Evolutionary conservation across 164 flowering plant species (phyloP), one percentile per base, ranked within the genome.

Genomic region (Malania oleifera): DNA sequence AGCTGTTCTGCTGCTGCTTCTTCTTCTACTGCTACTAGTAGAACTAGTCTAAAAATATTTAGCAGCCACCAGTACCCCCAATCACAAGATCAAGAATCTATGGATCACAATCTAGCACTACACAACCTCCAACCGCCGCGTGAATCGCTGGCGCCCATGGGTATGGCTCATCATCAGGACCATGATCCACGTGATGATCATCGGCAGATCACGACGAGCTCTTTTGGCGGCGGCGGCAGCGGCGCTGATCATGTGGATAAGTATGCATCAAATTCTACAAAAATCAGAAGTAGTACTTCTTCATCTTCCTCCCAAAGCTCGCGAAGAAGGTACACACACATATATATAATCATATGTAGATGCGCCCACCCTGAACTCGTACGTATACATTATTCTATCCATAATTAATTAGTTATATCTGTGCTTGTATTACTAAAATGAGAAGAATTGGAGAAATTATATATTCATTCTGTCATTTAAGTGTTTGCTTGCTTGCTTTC

Each of bases 251-350:
- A 38, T 41, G 67, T 56, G 62, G 60, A 51, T 20, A 39, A 53
- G 26, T 68, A 29, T 10, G 59, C 7, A 20, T 40, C 77, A 13
- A 62, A 63, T 54, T 43, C 73, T 24, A 61, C 60, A n/a, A n/a
- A n/a, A n/a, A n/a, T n/a, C 43, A 58, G 58, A 34, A 56, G 53
- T 49, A 7, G 2, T 39, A 2, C 43, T 39, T 12, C 43, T 39
- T 0, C 43, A 10, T 67, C 77, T 0, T 52, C 70, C 15, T 51
- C 69, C 14, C 81, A 71, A 51, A 69, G 77, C 38, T 54, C 61
- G 2, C 60, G 83, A 56, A 73, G 71, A 66, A 71, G 83, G 88
- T 77, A 60, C 62, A 19, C 10, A 48, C 8, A 31, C 25, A 40
- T 40, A 40, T 40, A 40, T 11, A 14, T 14, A 4, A 40, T 40